These are phyloP conservation scores for Actinomortierella wolfii DNA, from an alignment of 371 early-diverging fungal genomes.

Conservation along the genomic window DNA sequence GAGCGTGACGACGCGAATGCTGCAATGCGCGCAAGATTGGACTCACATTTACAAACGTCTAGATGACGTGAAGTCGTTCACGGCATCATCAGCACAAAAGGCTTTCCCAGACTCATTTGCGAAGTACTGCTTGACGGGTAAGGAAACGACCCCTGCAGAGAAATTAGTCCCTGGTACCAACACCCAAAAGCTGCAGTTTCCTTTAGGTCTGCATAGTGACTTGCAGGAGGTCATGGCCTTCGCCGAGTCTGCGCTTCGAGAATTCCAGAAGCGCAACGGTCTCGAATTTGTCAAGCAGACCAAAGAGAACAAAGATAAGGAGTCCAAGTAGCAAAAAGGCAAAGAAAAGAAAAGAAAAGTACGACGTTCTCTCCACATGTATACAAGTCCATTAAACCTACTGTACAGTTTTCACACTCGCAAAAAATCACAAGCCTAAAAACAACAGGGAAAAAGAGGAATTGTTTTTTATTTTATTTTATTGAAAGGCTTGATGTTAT, in stretches of 20 bases:
- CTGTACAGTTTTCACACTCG: too few species aligned
- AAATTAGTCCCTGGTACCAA: constrained; percentile 15
- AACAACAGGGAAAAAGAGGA: too few species aligned
- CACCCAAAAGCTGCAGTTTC: constrained; percentile 34
- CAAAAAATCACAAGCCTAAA: too few species aligned
- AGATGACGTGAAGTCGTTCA: constrained; percentile 34
- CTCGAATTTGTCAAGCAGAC: constrained; percentile 3
- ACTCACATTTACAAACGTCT: constrained; percentile 36
- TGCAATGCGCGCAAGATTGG: constrained; percentile 38
- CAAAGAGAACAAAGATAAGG: too few species aligned
- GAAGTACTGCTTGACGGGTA: constrained; percentile 23
- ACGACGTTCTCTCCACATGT: too few species aligned
- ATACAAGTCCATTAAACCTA: too few species aligned
- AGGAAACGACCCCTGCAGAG: background rate
- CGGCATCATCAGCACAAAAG: constrained; percentile 22
- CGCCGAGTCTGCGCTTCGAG: constrained; percentile 21
- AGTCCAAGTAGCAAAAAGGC: too few species aligned
- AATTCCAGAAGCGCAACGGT: constrained; percentile 23
- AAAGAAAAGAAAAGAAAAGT: too few species aligned
- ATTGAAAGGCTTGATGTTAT: constrained; percentile 5
- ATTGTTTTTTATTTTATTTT: background rate
- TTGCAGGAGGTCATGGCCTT: constrained; percentile 33
- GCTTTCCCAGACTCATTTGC: constrained; percentile 35
- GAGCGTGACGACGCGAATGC: constrained; percentile 22
- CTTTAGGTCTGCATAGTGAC: constrained; percentile 26